A percentile compares a stretch with the other conserved stretches of the same genome.
phyloP scores from a whole-genome alignment of 306 rosid genomes.

The Hylodesmum podocarpum region DNA sequence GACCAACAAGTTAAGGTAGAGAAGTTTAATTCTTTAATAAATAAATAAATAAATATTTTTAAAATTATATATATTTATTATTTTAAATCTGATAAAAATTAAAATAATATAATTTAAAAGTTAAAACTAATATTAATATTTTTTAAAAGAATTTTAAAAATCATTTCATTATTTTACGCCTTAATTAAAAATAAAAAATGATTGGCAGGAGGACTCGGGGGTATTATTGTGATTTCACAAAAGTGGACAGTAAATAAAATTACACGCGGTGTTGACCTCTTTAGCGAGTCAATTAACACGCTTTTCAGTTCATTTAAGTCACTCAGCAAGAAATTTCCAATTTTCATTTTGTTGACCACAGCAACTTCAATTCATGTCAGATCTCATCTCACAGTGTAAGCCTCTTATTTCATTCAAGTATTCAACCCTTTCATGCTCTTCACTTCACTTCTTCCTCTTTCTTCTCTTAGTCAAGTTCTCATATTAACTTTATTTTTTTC shows the following conservation, averaged over 20 bases:
- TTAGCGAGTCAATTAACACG: conserved; percentile 19
- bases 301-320: conserved; percentile 18
- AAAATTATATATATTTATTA: no score
- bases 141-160: no score
- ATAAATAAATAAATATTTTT: no score
- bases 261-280: conserved; percentile 21
- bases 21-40: no score
- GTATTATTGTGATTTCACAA: conserved; percentile 1
- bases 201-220: no score
- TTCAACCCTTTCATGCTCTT: neutral
- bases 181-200: no score
- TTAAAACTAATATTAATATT: no score
- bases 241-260: neutral
- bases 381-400: neutral
- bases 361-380: neutral
- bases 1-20: no score
- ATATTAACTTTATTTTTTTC: neutral
- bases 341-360: neutral
- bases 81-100: no score
- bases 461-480: neutral
- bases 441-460: neutral
- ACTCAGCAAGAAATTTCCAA: neutral
- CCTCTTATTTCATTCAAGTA: neutral
- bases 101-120: no score
- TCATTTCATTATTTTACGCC: no score